These are phyloP conservation scores for Barnettozyma hawaiiensis DNA, from an alignment of 1,139 yeast species.

Conservation along the genomic window DNA sequence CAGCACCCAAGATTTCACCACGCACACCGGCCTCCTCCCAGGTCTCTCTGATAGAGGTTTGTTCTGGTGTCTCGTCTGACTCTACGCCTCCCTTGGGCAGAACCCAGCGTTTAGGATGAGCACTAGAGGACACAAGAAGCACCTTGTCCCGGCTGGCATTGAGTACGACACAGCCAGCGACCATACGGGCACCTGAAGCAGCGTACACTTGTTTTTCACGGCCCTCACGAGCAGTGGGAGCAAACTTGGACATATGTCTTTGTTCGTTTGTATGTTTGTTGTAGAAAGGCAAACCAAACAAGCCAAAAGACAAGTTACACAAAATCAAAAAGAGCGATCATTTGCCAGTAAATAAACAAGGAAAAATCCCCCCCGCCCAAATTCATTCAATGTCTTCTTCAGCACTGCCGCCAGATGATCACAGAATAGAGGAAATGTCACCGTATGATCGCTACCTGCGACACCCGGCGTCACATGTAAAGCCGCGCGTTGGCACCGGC, in stretches of 20 bases:
- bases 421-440: neutral
- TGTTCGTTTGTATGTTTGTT: neutral
- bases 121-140: constrained; percentile 70
- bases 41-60: constrained; percentile 66
- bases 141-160: constrained; percentile 53
- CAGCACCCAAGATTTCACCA: constrained; percentile 48
- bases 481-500: too few relatives aligned
- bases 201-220: constrained; percentile 35
- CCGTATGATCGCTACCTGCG: neutral
- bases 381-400: neutral
- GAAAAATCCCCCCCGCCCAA: too few relatives aligned
- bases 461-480: too few relatives aligned
- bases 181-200: constrained; percentile 65
- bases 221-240: constrained; percentile 18
- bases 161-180: constrained; percentile 86
- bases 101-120: constrained; percentile 68
- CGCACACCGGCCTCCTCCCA: constrained; percentile 98
- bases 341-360: too few relatives aligned
- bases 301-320: too few relatives aligned
- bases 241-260: constrained; percentile 5
- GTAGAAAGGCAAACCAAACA: too few relatives aligned
- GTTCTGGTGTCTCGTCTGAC: constrained; percentile 59
- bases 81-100: constrained; percentile 97
- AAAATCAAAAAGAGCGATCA: too few relatives aligned
- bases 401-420: neutral